Base-by-base conservation (phyloP, 495 filamentous ascomycete genomes). In the Cudoniella acicularis region DNA sequence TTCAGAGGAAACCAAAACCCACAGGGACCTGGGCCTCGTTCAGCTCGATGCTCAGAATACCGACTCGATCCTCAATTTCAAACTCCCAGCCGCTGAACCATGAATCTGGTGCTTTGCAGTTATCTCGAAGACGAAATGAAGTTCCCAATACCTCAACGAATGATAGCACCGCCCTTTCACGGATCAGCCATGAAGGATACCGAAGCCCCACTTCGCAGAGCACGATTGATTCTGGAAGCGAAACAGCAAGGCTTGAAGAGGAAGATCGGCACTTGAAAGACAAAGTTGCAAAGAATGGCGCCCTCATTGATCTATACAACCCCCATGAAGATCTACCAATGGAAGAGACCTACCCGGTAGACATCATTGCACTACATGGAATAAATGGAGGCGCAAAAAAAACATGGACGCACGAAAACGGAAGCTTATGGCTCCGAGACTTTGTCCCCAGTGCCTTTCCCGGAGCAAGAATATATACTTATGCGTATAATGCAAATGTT, bases 361-460 rank as follows among this genome's bases (percentile, higher is more conserved):
- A 54, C 22, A 51, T 57, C 43, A 26, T 57, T 20, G 54, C 54
- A 13, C 8, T 57, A 3, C 54, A 57, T 54, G 54, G 54, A 4
- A 4, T 57, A 6, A 50, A 26, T 27, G 54, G 54, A 57, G 23
- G 52, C 25, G 47, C 54, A 18, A 20, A 25, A 9, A 22, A 21
- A 6, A 49, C 54, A 6, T 57, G 41, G 42, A 57, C 42, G 6
- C 16, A 24, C 23, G n/a, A 57, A 24, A 25, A 52, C n/a, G 45
- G 54, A 23, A 27, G 6, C 4, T n/a, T 6, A 4, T 57, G 54
- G 54, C 46, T 57, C 23, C 4, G 22, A 23, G 54, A 57, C 17
- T 30, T 50, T 20, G 3, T 57, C 8, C 54, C 54, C 8, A 3
- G 13, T 4, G 21, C 9, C 4, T 47, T 57, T 8, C 42, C 23